phyloP scores from a whole-genome alignment of 768 basidiomycete genomes.

The Russula olivacea region DNA sequence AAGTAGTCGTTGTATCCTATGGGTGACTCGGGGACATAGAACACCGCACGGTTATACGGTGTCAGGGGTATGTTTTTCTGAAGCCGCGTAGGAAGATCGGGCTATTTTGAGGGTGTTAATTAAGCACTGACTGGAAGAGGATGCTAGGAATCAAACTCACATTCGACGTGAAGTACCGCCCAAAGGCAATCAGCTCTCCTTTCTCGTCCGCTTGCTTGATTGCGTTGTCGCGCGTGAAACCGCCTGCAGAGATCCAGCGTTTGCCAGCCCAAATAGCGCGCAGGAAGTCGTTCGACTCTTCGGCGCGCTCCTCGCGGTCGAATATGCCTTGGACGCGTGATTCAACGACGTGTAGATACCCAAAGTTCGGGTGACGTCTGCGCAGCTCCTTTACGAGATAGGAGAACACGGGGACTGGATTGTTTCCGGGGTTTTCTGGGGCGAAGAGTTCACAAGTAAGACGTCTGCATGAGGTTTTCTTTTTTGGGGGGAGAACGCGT shows the following conservation, averaged over 20 bases:
- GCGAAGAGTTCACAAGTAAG: background rate
- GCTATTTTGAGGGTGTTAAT: slow-evolving; percentile 25
- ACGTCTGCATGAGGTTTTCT: background rate
- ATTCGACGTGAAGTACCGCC: slow-evolving; percentile 33
- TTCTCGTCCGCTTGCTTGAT: slow-evolving; percentile 34
- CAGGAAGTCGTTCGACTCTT: slow-evolving; percentile 40
- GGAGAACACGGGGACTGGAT: slow-evolving; percentile 51
- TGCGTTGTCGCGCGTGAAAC: slow-evolving; percentile 39
- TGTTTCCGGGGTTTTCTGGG: slow-evolving; percentile 42
- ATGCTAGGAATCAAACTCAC: slow-evolving; percentile 29
- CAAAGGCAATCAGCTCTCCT: slow-evolving; percentile 35
- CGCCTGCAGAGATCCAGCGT: slow-evolving; percentile 40
- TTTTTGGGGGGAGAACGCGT: background rate
- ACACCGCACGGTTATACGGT: slow-evolving; percentile 27
- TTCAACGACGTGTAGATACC: slow-evolving; percentile 37
- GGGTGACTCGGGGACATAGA: background rate
- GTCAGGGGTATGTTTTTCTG: slow-evolving; percentile 29
- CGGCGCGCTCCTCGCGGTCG: background rate
- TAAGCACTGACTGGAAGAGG: background rate
- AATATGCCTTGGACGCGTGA: slow-evolving; percentile 23
- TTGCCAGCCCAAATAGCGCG: slow-evolving; percentile 42
- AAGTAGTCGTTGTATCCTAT: background rate
- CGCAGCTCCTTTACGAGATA: slow-evolving; percentile 42
- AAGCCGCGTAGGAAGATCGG: slow-evolving; percentile 32
- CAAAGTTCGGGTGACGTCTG: slow-evolving; percentile 37